phyloP scores from a whole-genome alignment of 208 protist species.

The Wallacemonas sp. region DNA sequence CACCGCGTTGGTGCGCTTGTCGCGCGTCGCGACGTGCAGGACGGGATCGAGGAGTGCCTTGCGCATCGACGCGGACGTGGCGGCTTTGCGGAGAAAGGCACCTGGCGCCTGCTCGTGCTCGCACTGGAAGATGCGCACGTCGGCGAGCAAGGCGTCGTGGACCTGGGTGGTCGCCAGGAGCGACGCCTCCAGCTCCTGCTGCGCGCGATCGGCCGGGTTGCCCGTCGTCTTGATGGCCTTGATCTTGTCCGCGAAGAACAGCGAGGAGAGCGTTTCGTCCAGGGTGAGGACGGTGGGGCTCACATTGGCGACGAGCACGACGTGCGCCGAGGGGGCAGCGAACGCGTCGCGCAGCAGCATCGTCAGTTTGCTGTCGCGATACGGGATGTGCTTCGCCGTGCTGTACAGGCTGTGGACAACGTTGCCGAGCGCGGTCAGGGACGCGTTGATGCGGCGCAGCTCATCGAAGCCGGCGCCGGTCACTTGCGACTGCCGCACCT shows the following conservation, averaged over 20 bases:
- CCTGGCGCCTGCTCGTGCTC: constrained; percentile 24
- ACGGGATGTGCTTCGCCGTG: constrained; percentile 66
- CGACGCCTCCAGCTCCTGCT: constrained; percentile 23
- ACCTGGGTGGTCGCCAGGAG: constrained; percentile 39
- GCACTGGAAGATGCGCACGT: constrained; percentile 44
- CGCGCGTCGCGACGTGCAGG: constrained; percentile 3
- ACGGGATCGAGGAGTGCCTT: constrained; percentile 24
- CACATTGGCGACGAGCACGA: constrained; percentile 81
- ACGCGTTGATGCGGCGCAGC: constrained; percentile 88
- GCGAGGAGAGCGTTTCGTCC: constrained; percentile 77
- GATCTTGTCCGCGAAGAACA: constrained; percentile 88
- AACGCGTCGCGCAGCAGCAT: constrained; percentile 81
- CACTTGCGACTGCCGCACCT: constrained; percentile 60
- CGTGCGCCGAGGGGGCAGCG: constrained; percentile 45
- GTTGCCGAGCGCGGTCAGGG: constrained; percentile 88
- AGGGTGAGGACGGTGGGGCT: constrained; percentile 63
- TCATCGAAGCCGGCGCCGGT: constrained; percentile 69
- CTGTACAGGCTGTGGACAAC: constrained; percentile 80
- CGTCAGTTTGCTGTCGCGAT: constrained; percentile 88
- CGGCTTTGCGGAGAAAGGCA: constrained; percentile 20
- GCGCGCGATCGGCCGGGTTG: constrained; percentile 1
- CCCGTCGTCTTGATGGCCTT: constrained; percentile 46
- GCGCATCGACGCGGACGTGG: not conserved
- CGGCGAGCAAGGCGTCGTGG: constrained; percentile 52
- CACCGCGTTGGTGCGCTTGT: constrained; percentile 20